These are phyloP conservation scores for Aquanectria penicillioides DNA, from an alignment of 2,329 filamentous ascomycete species.

Conservation along the genomic window DNA sequence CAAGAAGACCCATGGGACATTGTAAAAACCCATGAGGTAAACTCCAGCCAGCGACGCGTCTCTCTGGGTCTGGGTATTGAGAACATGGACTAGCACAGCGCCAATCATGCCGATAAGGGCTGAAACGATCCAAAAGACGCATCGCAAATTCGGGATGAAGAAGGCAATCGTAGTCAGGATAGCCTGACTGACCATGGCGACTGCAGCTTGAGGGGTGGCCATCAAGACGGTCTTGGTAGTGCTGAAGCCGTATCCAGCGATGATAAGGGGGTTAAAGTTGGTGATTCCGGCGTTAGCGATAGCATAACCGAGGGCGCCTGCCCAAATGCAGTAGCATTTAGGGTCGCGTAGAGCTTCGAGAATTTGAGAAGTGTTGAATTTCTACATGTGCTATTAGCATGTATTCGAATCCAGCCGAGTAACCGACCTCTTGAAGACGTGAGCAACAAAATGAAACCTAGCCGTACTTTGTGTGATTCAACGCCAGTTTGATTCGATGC, in stretches of 20 bases:
- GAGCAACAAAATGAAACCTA: no score
- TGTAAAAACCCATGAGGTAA: conserved; percentile 48
- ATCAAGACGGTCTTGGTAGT: conserved; percentile 42
- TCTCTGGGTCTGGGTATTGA: conserved; percentile 30
- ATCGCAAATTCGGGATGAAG: conserved; percentile 43
- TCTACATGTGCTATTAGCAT: background rate
- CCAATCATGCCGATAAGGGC: conserved; percentile 36
- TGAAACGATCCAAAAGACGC: conserved; percentile 43
- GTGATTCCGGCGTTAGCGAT: conserved; percentile 77
- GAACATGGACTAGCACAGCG: conserved; percentile 39
- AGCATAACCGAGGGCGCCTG: conserved; percentile 64
- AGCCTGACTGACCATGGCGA: conserved; percentile 42
- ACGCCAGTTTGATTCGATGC: conserved; percentile 9
- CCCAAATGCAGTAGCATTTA: conserved; percentile 39
- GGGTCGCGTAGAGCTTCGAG: conserved; percentile 30
- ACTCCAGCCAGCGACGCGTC: conserved; percentile 43
- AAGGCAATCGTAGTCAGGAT: conserved; percentile 38
- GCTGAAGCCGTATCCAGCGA: conserved; percentile 60
- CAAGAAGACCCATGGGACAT: conserved; percentile 36
- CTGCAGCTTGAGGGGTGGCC: conserved; percentile 46
- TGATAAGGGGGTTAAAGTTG: conserved; percentile 67
- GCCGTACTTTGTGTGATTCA: conserved; percentile 1
- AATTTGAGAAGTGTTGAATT: conserved; percentile 30
- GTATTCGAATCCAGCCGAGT: background rate
- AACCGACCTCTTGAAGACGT: no score